A percentile compares a stretch with the other conserved stretches of the same genome.
These are phyloP conservation scores for Metschnikowia dekortorum DNA, from an alignment of 805 yeast species.

Conservation along the genomic window DNA sequence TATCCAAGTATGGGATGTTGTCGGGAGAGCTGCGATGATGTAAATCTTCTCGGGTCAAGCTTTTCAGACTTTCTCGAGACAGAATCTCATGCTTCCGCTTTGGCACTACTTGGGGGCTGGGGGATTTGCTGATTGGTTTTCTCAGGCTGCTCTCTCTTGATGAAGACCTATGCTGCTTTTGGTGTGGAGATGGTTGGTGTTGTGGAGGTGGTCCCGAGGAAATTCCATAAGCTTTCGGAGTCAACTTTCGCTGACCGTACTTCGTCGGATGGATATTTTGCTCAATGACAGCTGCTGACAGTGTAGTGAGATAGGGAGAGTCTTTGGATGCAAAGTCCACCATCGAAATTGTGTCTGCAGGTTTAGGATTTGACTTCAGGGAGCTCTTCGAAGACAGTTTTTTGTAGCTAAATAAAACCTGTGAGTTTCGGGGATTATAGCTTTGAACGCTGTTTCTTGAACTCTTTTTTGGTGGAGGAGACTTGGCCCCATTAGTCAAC, in stretches of 20 bases:
- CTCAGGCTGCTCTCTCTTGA: background rate
- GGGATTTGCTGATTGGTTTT: background rate
- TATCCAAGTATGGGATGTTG: background rate
- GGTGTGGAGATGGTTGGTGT: background rate
- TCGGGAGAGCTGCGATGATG: background rate
- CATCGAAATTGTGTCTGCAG: constrained; percentile 1
- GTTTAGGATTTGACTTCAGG: background rate
- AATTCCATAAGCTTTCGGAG: constrained; percentile 6
- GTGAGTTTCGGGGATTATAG: constrained; percentile 28
- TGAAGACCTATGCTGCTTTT: background rate
- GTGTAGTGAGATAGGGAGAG: constrained; percentile 21
- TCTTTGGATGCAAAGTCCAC: constrained; percentile 10
- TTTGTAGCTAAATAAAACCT: constrained; percentile 32
- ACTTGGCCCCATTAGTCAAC: background rate
- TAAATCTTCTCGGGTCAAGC: background rate
- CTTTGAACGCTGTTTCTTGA: constrained; percentile 11
- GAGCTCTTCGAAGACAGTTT: constrained; percentile 9
- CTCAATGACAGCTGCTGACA: constrained; percentile 6
- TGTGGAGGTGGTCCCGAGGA: background rate
- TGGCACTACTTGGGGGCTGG: background rate
- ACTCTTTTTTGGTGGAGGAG: background rate
- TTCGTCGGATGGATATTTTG: constrained; percentile 12
- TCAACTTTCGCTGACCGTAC: constrained; percentile 11
- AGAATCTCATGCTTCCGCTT: background rate
- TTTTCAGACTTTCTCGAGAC: background rate